Evolutionary conservation across 208 protist genomes (phyloP).

Genomic region (Acanthamoeba castellanii): DNA sequence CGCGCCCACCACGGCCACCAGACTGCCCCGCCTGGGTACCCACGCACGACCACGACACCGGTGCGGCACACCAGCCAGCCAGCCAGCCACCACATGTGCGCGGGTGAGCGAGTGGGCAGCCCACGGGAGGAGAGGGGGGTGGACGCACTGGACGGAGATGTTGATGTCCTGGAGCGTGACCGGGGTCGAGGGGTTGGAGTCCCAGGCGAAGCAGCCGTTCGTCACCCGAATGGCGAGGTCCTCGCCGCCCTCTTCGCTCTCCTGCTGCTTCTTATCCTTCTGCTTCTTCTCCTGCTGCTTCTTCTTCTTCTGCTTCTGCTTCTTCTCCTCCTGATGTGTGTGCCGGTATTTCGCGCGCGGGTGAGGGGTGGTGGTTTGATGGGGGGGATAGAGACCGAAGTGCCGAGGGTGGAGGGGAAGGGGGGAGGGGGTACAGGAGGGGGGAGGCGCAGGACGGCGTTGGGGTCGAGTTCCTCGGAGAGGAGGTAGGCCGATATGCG

Average conservation of each 20-base stretch:
- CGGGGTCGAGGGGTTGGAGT: background rate
- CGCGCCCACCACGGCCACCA: constrained; percentile 23
- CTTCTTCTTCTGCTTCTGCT: background rate
- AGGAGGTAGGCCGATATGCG: constrained; percentile 87
- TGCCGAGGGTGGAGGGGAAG: background rate
- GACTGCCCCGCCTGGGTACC: background rate
- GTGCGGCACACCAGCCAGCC: background rate
- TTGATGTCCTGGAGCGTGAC: constrained; percentile 66
- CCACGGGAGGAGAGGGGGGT: too few relatives aligned
- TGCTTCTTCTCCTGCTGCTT: too few relatives aligned
- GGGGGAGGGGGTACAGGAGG: background rate
- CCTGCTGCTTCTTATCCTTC: background rate
- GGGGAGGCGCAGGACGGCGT: background rate
- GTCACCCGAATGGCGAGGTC: background rate
- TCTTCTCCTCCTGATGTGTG: background rate
- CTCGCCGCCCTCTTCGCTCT: background rate
- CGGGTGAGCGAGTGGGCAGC: background rate
- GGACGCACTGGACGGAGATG: constrained; percentile 2
- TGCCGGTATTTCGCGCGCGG: too few relatives aligned
- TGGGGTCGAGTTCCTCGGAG: constrained; percentile 7
- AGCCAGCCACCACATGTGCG: background rate
- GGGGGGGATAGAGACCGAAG: too few relatives aligned
- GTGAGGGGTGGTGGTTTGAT: too few relatives aligned
- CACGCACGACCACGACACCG: background rate
- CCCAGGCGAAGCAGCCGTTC: background rate